These are phyloP conservation scores for Strobilomyces echinocephalus DNA, from an alignment of 768 basidiomycete species.

Conservation along the genomic window DNA sequence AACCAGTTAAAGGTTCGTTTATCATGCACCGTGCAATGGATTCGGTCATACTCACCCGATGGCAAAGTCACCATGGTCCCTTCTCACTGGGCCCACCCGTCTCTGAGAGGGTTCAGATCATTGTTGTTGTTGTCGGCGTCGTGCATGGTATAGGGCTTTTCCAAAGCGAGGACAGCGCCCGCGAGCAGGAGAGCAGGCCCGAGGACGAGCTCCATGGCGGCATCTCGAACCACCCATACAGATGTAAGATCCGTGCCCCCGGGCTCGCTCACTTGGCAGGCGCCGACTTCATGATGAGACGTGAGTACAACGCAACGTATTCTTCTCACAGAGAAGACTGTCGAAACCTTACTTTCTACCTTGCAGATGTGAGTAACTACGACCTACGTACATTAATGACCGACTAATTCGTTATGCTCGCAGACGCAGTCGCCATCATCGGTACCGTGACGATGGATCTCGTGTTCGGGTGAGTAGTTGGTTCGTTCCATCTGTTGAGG, in stretches of 20 bases:
- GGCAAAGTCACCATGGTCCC: slow-evolving; percentile 62
- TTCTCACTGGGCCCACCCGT: slow-evolving; percentile 51
- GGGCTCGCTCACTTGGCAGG: slow-evolving; percentile 96
- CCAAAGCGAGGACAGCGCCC: slow-evolving; percentile 27
- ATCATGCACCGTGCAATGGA: too few species aligned
- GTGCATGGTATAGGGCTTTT: slow-evolving; percentile 59
- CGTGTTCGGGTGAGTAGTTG: slow-evolving; percentile 78
- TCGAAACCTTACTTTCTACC: neutral
- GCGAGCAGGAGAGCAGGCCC: slow-evolving; percentile 4
- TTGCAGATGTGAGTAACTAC: slow-evolving; percentile 34
- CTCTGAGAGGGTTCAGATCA: slow-evolving; percentile 58
- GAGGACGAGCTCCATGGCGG: slow-evolving; percentile 4
- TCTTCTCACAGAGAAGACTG: neutral
- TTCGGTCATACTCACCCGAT: slow-evolving; percentile 49
- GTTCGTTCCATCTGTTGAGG: neutral
- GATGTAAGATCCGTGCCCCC: slow-evolving; percentile 95
- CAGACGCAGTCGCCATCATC: slow-evolving; percentile 94
- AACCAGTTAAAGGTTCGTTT: neutral
- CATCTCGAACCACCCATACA: slow-evolving; percentile 83
- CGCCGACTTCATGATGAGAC: slow-evolving; percentile 97
- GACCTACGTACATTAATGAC: neutral
- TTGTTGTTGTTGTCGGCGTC: slow-evolving; percentile 50
- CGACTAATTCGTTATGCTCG: slow-evolving; percentile 54
- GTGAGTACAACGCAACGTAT: slow-evolving; percentile 39
- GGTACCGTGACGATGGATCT: slow-evolving; percentile 99